Evolutionary conservation across 208 protist species (phyloP), one percentile per base, ranked within the genome.

Genomic region (Leishmania tropica): DNA sequence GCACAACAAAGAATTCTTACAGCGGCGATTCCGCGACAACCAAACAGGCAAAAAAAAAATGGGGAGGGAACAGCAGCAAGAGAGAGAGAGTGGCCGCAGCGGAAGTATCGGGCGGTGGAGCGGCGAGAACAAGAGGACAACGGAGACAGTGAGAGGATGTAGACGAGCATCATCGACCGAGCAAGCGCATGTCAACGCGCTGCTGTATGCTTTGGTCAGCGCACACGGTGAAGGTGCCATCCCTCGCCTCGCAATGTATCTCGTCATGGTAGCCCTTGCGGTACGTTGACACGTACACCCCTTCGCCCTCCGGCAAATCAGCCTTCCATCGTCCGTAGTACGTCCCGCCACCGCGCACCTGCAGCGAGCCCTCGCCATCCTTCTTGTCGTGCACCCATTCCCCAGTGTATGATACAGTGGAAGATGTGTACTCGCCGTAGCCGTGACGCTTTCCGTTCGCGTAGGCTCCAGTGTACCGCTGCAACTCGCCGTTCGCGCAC

Each of bases 371-470:
- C 19, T 81, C 74, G 24, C 96, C 96, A 35, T 96, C 79, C 67
- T 94, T 97, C 79, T 87, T 81, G 60, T 94, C 94, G 45, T 90
- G 60, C 28, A 81, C 37, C 92, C 94, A 98, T 37, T 91, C 81
- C 21, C 96, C 96, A 21, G 72, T 45, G 87, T 98, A 98, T n/a
- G 80, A 73, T 11, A 90, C 84, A 0, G 89, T 83, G 3, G 83
- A 74, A 48, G 86, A 92, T 15, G 83, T 54, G 58, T 94, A 96
- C 64, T 88, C 84, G 11, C 95, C 96, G 42, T 83, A 76, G 62
- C 96, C 96, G 73, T 91, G 81, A 11, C 90, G 93, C 76, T 93
- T 88, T 15, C 94, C 94, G 56, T 90, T 68, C 6, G 60, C 64
- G 73, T 96, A 98, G 13, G 78, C 75, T 60, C 96, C 96, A 3